phyloP scores from a whole-genome alignment of 768 basidiomycete genomes.

The Pulveroboletus frians region DNA sequence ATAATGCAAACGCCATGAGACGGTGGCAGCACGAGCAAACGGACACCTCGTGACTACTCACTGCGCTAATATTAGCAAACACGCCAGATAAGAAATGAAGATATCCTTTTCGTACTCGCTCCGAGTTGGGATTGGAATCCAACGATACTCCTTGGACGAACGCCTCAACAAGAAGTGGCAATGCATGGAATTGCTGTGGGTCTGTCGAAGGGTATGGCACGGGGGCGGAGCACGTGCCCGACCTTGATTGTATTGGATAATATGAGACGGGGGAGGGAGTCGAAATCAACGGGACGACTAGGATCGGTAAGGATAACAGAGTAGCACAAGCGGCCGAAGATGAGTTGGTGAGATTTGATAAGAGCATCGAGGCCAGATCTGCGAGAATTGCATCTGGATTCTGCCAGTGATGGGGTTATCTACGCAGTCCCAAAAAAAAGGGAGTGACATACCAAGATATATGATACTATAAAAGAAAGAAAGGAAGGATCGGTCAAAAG shows the following conservation, averaged over 20 bases:
- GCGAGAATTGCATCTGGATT: slow-evolving; percentile 88
- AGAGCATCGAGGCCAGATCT: slow-evolving; percentile 93
- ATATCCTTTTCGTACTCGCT: slow-evolving; percentile 62
- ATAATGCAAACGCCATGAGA: slow-evolving; percentile 1
- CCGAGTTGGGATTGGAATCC: slow-evolving; percentile 44
- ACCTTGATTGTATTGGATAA: slow-evolving; percentile 74
- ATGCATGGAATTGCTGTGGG: slow-evolving; percentile 49
- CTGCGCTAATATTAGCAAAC: slow-evolving; percentile 85
- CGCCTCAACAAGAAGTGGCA: slow-evolving; percentile 85
- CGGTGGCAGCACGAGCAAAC: not conserved
- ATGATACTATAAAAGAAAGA: slow-evolving; percentile 77
- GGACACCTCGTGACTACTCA: slow-evolving; percentile 34
- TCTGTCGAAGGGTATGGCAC: slow-evolving; percentile 62
- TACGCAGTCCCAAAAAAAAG: not conserved
- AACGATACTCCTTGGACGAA: slow-evolving; percentile 71
- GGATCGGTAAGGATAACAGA: slow-evolving; percentile 61
- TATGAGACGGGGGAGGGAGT: slow-evolving; percentile 45
- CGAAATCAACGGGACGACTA: slow-evolving; percentile 46
- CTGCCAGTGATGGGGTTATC: slow-evolving; percentile 36
- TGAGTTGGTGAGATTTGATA: slow-evolving; percentile 88
- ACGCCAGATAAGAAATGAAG: slow-evolving; percentile 92
- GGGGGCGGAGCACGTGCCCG: slow-evolving; percentile 72
- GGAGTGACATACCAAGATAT: slow-evolving; percentile 70
- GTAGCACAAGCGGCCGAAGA: slow-evolving; percentile 58
- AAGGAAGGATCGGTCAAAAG: slow-evolving; percentile 70